Conservation (phyloP, 495 filamentous ascomycete species). For the Penicillium tannophilum region DNA sequence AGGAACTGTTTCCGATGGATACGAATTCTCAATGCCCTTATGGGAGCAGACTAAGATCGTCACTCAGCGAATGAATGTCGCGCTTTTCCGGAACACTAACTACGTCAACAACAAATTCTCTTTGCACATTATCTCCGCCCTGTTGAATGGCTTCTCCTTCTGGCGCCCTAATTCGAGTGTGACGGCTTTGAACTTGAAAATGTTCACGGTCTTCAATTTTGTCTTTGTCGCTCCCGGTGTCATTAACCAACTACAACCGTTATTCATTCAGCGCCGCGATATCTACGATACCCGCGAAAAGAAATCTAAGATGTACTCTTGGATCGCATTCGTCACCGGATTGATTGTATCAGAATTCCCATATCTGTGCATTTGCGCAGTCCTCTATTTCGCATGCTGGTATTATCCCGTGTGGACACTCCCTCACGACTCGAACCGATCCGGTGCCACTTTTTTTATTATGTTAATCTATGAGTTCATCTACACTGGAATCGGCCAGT, state of each 20-base stretch:
- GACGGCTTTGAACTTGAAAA: slow-evolving; percentile 28
- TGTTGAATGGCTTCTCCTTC: slow-evolving; percentile 47
- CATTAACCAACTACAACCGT: slow-evolving; percentile 54
- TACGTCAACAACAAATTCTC: slow-evolving; percentile 67
- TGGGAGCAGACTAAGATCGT: slow-evolving; percentile 58
- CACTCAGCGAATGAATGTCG: slow-evolving; percentile 57
- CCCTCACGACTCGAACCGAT: slow-evolving; percentile 36
- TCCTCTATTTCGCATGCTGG: slow-evolving; percentile 54
- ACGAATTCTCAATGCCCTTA: slow-evolving; percentile 61
- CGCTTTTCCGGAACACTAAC: slow-evolving; percentile 63
- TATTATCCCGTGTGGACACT: slow-evolving; percentile 43
- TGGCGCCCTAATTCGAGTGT: slow-evolving; percentile 36
- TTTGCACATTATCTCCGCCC: slow-evolving; percentile 36
- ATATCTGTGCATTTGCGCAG: slow-evolving; percentile 51
- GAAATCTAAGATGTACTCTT: slow-evolving; percentile 56
- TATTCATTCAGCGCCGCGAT: slow-evolving; percentile 54
- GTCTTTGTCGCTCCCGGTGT: slow-evolving; percentile 52
- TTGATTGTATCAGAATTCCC: slow-evolving; percentile 56
- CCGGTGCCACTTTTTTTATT: slow-evolving; percentile 55
- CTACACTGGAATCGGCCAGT: slow-evolving; percentile 61
- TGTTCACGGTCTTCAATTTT: slow-evolving; percentile 54
- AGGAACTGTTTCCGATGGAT: slow-evolving; percentile 36
- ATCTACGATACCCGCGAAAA: slow-evolving; percentile 56
- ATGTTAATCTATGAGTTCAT: slow-evolving; percentile 56
- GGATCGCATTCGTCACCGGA: slow-evolving; percentile 53